Base-by-base conservation (phyloP, 1,284 basidiomycete genomes). In the Irpex lacteus region DNA sequence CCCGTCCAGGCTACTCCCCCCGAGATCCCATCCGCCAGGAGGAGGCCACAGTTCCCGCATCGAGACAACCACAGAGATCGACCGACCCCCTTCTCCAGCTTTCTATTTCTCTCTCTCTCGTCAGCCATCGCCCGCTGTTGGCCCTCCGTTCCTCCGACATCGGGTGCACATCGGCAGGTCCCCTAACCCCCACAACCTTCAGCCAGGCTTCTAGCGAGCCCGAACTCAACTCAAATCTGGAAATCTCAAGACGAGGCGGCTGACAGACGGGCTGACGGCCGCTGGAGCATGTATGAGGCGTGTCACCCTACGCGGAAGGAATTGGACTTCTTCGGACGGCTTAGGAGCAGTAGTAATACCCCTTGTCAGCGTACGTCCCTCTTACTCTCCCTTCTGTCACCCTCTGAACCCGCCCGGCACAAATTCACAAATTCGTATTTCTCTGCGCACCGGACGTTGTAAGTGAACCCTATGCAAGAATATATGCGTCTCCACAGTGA, bases 21-120 rank as follows among this genome's bases (percentile, higher is more conserved):
- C 40, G n/a, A 56, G 54, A 56, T 56, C 54, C 34, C 54, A 56
- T n/a, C 50, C 54, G 19, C 54, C 54, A 32, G 32, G 21, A 53
- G 21, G 15, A 15, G 21, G 21, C 13, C 9, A 21, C 21, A 13
- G 26, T 34, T 56, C 26, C 54, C 54, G 54, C 19, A 56, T 56
- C 54, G 26, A 56, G 54, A 18, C 54, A 34, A 4, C 9, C 21
- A 21, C 34, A 56, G 11, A 21, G 54, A 56, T 56, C 54, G 54
- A 15, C 54, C 19, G 15, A 56, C 21, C 19, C 54, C 32, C 54
- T 18, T 56, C 15, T 11, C 26, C 54, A 36, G 54, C 26, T 18
- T 6, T 11, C 40, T 44, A 44, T 15, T 44, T 44, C 11, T 44
- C 40, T 44, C 15, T 44, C 8, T 15, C 40, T 44, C 40, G 26